Evolutionary conservation across 2,329 filamentous ascomycete species (phyloP), one percentile per base, ranked within the genome.

Genomic region (Colletotrichum sp.): DNA sequence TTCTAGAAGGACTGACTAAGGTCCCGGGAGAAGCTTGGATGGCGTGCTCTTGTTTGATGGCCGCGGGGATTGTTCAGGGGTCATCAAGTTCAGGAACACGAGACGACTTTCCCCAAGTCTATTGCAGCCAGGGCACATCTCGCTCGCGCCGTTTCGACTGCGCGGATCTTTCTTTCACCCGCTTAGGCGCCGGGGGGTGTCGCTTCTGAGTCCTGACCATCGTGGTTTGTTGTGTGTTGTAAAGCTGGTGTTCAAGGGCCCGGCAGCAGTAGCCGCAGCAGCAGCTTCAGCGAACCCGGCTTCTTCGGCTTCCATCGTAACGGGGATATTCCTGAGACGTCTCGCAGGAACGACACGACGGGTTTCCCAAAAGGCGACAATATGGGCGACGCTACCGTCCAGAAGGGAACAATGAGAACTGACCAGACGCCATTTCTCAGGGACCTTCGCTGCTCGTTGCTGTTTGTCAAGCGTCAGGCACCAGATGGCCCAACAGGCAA

Each of bases 1-100:
- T 74, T 76, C 74, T 74, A 74, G 74, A 76, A 76, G 65, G 36
- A 65, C 30, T 67, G 60, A 34, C 57, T 30, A 34, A 48, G 24
- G 55, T 48, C n/a, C 8, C 30, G 24, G 57, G 60, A 34, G 28
- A 28, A 61, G 34, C 38, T 34, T 72, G 18, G 73, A 38, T 72
- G 61, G 61, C 60, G 61, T 72, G 67, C 68, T 55, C 28, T 18
- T 43, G 36, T 67, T 75, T 72, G 63, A 75, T 72, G 63, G 55
- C 21, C 61, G 52, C 68, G 34, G 48, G 66, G 66, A 21, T 38
- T 36, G 60, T 36, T 38, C 60, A 72, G 38, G 66, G 38, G 21
- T 55, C 16, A 34, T 6, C 52, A 43, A 52, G 63, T 18, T n/a
- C n/a, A 69, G 52, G 26, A 69, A 48, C 64, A 21, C 71, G 71